Evolutionary conservation across 208 protist species (phyloP), one percentile per base, ranked within the genome.

Genomic region (Endotrypanum monterogeii): DNA sequence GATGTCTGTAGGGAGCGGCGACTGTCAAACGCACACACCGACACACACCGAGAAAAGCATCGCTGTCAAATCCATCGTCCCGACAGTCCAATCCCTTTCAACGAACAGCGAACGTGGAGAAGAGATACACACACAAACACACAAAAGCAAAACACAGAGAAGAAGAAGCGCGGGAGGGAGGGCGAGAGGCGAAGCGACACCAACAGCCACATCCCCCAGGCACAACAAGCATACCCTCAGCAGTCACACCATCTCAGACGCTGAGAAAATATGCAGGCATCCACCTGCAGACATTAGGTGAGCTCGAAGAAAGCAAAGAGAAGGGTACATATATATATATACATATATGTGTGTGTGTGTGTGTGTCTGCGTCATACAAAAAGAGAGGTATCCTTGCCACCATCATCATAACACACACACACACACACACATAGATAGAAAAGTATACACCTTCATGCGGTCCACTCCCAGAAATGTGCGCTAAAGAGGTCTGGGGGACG

Each of bases 141-240:
- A n/a, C n/a, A n/a, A 32, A 23, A 41, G 28, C 11, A 35, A 46
- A 35, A 28, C 18, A 63, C 18, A 46, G 57, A 62, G 32, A 9
- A 35, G 14, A 23, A 65, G 32, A 61, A 18, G 11, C 30, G 58
- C 30, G 16, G 51, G 5, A 68, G 32, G 46, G 8, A 52, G 0
- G 20, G 9, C 46, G 23, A 37, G 11, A 20, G 0, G 23, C n/a
- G 32, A 16, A 37, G 20, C 28, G 39, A 23, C 20, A 55, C 28
- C 44, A 68, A 28, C 63, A 35, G 35, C 63, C 41, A 14, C 37
- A 32, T 35, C 14, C 41, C 9, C 32, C 39, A n/a, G 61, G 35
- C 61, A 62, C 57, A 5, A 62, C 57, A 16, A 62, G 57, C 32
- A 62, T 41, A 25, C 16, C 60, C 60, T 25, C 60, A 65, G 18